Percentiles rank a stretch among this genome's conserved stretches.
Evolutionary conservation across 805 yeast genomes (phyloP).

Genomic region (Isabelozyma gotoi): DNA sequence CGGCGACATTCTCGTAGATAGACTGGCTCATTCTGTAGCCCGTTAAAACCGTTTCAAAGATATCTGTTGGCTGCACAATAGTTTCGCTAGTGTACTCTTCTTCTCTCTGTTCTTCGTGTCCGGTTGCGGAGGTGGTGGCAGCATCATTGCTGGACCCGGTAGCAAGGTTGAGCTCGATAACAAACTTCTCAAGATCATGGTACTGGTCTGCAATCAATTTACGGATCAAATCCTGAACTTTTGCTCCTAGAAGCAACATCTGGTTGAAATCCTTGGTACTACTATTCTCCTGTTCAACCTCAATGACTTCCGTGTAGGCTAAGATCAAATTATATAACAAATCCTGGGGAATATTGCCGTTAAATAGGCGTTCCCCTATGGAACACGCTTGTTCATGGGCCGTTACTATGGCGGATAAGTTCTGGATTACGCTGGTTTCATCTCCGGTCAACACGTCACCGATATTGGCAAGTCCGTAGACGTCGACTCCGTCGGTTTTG

Average conservation of each 20-base stretch:
- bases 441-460: conserved; percentile 30
- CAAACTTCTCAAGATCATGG: conserved; percentile 24
- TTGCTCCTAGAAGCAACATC: conserved; percentile 13
- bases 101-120: conserved; percentile 1
- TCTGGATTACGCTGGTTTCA: conserved; percentile 38
- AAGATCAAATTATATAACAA: conserved; percentile 46
- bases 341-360: conserved; percentile 34
- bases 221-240: conserved; percentile 18
- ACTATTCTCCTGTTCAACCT: conserved; percentile 25
- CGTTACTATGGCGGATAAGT: conserved; percentile 29
- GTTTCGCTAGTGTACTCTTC: conserved; percentile 21
- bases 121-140: not conserved
- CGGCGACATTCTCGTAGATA: conserved; percentile 24
- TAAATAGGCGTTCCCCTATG: conserved; percentile 1
- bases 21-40: conserved; percentile 29
- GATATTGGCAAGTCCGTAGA: conserved; percentile 27
- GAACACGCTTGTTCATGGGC: conserved; percentile 40
- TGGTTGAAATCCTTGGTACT: conserved; percentile 10
- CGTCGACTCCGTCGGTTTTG: conserved; percentile 45
- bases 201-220: conserved; percentile 27
- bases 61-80: conserved; percentile 34
- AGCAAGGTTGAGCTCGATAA: conserved; percentile 16
- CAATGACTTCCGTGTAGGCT: conserved; percentile 48
- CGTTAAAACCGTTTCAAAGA: conserved; percentile 31
- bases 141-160: conserved; percentile 1